Conservation (phyloP, 805 yeast species). For the Candida saitoana region DNA sequence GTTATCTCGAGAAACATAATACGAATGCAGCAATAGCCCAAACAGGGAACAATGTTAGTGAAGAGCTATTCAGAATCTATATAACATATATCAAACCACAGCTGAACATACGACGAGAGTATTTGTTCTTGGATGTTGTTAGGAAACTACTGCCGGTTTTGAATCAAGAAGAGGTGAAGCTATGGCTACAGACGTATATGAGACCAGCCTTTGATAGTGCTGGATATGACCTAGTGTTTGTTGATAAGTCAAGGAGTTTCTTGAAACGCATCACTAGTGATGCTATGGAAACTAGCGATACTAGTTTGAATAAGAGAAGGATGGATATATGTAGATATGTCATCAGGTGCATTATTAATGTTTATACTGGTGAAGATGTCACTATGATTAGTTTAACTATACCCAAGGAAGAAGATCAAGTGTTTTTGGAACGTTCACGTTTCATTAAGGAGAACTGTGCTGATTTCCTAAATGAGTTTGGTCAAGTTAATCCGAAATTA, state of each 20-base stretch:
- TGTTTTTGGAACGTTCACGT: conserved; percentile 45
- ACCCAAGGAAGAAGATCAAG: conserved; percentile 22
- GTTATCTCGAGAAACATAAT: conserved; percentile 29
- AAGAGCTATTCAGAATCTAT: conserved; percentile 34
- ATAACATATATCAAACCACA: conserved; percentile 24
- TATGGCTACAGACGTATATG: conserved; percentile 49
- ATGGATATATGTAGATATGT: conserved; percentile 17
- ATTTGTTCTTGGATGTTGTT: conserved; percentile 37
- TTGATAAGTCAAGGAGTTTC: conserved; percentile 26
- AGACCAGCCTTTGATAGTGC: conserved; percentile 57
- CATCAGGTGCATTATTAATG: conserved; percentile 20
- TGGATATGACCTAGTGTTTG: conserved; percentile 42
- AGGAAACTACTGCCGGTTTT: conserved; percentile 27
- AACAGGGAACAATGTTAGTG: conserved; percentile 25
- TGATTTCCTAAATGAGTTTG: conserved; percentile 39
- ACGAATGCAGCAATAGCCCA: conserved; percentile 25
- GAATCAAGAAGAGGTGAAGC: conserved; percentile 26
- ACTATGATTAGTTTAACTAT: conserved; percentile 14
- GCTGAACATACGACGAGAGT: conserved; percentile 28
- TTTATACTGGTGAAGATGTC: conserved; percentile 20
- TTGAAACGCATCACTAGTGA: conserved; percentile 18
- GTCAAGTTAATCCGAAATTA: conserved; percentile 28
- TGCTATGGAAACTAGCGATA: conserved; percentile 18
- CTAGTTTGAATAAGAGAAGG: conserved; percentile 15
- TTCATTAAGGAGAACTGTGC: conserved; percentile 45